Percentiles rank a stretch among this genome's conserved stretches.
These are phyloP conservation scores for Metschnikowia baotianmanensis DNA, from an alignment of 805 yeast species.

Conservation along the genomic window DNA sequence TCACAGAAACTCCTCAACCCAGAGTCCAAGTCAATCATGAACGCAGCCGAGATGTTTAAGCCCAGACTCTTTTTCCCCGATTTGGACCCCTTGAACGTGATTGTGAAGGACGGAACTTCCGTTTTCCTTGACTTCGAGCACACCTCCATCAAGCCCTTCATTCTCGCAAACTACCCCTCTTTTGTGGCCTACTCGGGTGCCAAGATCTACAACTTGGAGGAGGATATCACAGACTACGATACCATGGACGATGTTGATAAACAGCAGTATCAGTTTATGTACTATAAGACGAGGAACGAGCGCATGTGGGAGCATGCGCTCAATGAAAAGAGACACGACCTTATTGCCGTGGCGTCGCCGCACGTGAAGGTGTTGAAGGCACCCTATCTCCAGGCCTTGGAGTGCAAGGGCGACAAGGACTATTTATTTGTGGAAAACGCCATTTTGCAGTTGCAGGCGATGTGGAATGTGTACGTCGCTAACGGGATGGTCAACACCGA, in stretches of 20 bases:
- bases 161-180: constrained; percentile 74
- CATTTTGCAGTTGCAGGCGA: constrained; percentile 59
- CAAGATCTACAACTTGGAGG: constrained; percentile 70
- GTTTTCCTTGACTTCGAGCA: constrained; percentile 83
- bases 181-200: constrained; percentile 88
- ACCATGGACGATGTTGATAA: constrained; percentile 68
- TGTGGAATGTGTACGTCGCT: constrained; percentile 66
- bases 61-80: constrained; percentile 82
- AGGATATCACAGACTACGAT: constrained; percentile 71
- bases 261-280: constrained; percentile 82
- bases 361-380: constrained; percentile 73
- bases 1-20: constrained; percentile 61
- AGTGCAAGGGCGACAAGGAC: constrained; percentile 56
- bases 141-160: constrained; percentile 74
- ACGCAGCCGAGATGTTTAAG: constrained; percentile 57
- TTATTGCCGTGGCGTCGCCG: constrained; percentile 78
- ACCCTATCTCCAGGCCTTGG: constrained; percentile 61
- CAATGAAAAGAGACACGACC: constrained; percentile 58
- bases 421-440: constrained; percentile 64
- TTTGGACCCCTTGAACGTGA: constrained; percentile 85
- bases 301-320: constrained; percentile 80
- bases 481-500: constrained; percentile 51
- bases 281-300: constrained; percentile 87
- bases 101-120: constrained; percentile 40
- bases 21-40: constrained; percentile 54